Conservation (phyloP, 768 basidiomycete species). For the Auricularia heimuer region DNA sequence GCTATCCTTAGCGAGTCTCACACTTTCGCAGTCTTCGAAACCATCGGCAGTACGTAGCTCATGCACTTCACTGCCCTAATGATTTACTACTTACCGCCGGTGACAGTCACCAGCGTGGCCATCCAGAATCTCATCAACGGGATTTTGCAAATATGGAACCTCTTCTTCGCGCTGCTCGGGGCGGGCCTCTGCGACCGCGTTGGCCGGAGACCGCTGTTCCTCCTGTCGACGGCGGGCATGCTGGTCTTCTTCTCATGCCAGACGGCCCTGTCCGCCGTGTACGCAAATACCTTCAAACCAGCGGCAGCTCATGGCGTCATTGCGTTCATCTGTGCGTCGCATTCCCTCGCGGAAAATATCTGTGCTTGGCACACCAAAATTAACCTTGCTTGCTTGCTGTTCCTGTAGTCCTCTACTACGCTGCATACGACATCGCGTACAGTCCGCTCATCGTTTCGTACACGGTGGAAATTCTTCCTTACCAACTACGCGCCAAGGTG, state of each 20-base stretch:
- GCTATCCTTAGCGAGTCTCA: no score
- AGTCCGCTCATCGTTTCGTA: slow-evolving; percentile 80
- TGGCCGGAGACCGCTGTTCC: slow-evolving; percentile 63
- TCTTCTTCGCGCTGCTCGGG: slow-evolving; percentile 49
- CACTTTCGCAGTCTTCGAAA: no score
- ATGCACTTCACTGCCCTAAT: no score
- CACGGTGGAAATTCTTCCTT: slow-evolving; percentile 84
- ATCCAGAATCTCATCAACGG: slow-evolving; percentile 73
- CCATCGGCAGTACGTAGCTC: no score
- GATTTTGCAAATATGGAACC: slow-evolving; percentile 76
- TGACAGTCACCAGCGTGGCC: slow-evolving; percentile 15
- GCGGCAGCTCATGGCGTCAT: no score
- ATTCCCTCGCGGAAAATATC: no score
- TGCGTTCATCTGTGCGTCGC: no score
- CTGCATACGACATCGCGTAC: slow-evolving; percentile 72
- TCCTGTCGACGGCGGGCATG: slow-evolving; percentile 16
- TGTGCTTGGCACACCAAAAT: no score
- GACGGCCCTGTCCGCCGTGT: slow-evolving; percentile 54
- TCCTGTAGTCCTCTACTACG: slow-evolving; percentile 78
- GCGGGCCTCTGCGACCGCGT: slow-evolving; percentile 52
- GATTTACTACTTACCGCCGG: no score
- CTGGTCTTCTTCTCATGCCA: slow-evolving; percentile 31
- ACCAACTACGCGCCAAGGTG: slow-evolving; percentile 68
- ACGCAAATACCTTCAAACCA: slow-evolving; percentile 31
- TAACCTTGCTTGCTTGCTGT: slow-evolving; percentile 47